Percentiles rank a stretch among this genome's conserved stretches.
Conservation (phyloP, 2,329 filamentous ascomycete genomes). For the Apiospora koreana region DNA sequence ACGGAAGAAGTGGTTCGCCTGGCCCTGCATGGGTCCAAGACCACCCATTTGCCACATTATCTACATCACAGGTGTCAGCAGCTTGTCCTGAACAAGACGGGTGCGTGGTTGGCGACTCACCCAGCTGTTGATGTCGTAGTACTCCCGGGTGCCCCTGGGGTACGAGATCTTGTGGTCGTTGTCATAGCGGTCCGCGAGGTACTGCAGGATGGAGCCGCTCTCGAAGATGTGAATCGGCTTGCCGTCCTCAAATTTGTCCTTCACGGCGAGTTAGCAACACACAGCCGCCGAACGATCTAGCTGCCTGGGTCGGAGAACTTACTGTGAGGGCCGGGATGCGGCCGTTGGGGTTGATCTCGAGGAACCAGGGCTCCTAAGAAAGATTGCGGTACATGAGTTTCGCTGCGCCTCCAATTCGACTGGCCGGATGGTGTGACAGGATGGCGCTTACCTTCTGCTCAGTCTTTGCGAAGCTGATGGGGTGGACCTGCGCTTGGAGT, state of each 20-base stretch:
- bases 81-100: not conserved
- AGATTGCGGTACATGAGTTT: not conserved
- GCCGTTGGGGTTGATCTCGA: conserved; percentile 90
- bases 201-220: conserved; percentile 80
- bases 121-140: conserved; percentile 82
- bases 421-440: not conserved
- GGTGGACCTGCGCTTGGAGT: conserved; percentile 43
- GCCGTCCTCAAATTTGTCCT: conserved; percentile 68
- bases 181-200: conserved; percentile 81
- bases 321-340: conserved; percentile 82
- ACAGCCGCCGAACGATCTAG: no score
- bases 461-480: conserved; percentile 72
- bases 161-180: conserved; percentile 81
- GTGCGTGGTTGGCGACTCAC: conserved; percentile 35
- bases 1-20: conserved; percentile 82
- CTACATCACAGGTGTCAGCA: conserved; percentile 49
- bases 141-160: conserved; percentile 69
- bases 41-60: conserved; percentile 75
- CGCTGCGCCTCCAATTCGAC: not conserved
- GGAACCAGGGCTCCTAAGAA: conserved; percentile 78
- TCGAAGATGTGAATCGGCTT: conserved; percentile 78
- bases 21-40: conserved; percentile 80
- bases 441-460: conserved; percentile 62
- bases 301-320: not conserved
- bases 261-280: no score